These are phyloP conservation scores for Hirsutella minnesotensis DNA, from an alignment of 2,329 filamentous ascomycete genomes.

Conservation along the genomic window DNA sequence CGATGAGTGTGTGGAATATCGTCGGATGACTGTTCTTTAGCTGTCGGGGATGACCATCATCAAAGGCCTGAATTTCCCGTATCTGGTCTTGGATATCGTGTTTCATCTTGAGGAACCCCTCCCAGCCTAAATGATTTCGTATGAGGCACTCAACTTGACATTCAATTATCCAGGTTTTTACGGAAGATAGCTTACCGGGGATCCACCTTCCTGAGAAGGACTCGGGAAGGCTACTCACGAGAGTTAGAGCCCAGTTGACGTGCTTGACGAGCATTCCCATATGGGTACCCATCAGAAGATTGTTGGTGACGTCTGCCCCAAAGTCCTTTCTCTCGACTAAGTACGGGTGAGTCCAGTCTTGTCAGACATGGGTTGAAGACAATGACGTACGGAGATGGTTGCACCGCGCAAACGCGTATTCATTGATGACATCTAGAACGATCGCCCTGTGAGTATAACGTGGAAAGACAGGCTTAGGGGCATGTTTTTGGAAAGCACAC, in stretches of 20 bases:
- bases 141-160: too few relatives aligned
- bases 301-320: constrained; percentile 22
- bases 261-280: constrained; percentile 24
- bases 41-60: constrained; percentile 20
- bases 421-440: constrained; percentile 24
- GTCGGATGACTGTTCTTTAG: constrained; percentile 21
- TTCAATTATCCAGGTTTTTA: too few relatives aligned
- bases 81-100: constrained; percentile 24
- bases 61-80: constrained; percentile 19
- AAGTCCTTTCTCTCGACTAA: constrained; percentile 21
- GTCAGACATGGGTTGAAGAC: neutral
- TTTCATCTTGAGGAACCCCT: constrained; percentile 26
- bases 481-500: constrained; percentile 8
- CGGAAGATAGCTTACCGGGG: constrained; percentile 13
- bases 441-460: neutral
- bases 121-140: constrained; percentile 17
- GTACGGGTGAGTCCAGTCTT: neutral
- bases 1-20: constrained; percentile 23
- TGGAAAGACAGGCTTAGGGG: neutral
- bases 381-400: constrained; percentile 16
- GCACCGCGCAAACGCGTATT: constrained; percentile 25
- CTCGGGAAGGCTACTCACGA: constrained; percentile 24
- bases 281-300: constrained; percentile 24
- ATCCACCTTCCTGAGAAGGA: constrained; percentile 21
- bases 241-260: constrained; percentile 20